These are phyloP conservation scores for Diospyros lotus DNA, from an alignment of 148 eudicot genomes.

Conservation along the genomic window DNA sequence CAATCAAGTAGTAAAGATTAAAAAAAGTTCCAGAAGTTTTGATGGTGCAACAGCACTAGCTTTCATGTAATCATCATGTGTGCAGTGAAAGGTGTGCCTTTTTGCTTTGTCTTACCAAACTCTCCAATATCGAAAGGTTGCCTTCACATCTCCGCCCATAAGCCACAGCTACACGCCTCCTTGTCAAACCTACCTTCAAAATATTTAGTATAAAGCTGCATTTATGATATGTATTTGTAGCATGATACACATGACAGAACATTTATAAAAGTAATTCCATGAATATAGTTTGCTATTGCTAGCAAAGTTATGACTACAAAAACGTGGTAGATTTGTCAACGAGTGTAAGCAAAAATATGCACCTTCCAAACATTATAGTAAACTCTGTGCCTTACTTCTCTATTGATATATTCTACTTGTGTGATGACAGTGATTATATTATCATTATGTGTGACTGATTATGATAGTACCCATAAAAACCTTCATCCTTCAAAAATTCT, in stretches of 20 bases:
- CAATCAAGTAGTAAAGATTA: background rate
- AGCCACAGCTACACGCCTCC: slow-evolving; percentile 70
- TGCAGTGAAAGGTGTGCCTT: background rate
- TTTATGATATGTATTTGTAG: background rate
- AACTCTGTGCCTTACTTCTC: background rate
- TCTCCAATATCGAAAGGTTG: slow-evolving; percentile 70
- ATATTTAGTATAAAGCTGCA: slow-evolving; percentile 10
- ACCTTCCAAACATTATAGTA: background rate
- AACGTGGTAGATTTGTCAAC: background rate
- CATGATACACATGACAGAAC: background rate
- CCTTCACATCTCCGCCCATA: slow-evolving; percentile 83
- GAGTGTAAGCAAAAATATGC: background rate
- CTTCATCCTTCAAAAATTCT: too few species aligned
- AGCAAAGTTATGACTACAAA: background rate
- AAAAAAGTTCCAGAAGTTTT: background rate
- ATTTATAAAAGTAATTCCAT: background rate
- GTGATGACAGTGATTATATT: too few species aligned
- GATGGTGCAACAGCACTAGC: background rate
- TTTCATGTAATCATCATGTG: background rate
- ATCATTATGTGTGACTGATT: too few species aligned
- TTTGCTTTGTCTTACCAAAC: slow-evolving; percentile 53
- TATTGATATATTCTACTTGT: too few species aligned
- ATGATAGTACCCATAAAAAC: too few species aligned
- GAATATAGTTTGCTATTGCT: background rate
- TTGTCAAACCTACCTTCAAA: slow-evolving; percentile 74